Base-by-base conservation (phyloP, 495 filamentous ascomycete genomes). In the Penicillium coffeae region DNA sequence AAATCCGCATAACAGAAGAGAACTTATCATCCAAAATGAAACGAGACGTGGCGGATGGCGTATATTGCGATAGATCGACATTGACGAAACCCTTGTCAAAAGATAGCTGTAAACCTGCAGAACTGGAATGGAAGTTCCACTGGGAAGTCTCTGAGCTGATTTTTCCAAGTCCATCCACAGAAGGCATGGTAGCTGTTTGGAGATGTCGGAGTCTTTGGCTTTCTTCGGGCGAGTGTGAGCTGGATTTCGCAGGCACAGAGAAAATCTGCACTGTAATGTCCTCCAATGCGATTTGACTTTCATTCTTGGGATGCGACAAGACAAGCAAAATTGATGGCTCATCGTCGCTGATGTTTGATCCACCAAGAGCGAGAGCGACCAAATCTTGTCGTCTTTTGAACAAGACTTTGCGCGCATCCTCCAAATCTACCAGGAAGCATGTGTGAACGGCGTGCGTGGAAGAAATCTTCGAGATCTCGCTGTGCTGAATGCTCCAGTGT, bases 51-150 rank as follows among this genome's bases (percentile, higher is more conserved):
- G 66, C 60, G 3, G 56, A 58, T 4, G 72, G 72, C 0, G 63
- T 62, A 47, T 74, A 76, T 42, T 74, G 71, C 10, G 72, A 76
- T 3, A 76, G 52, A 45, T 76, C 72, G 45, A 71, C 57, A 37
- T 68, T 76, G 39, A 74, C 47, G 42, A 72, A 73, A 34, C 71
- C 72, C 43, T 63, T 63, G 20, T 62, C 57, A 32, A 70, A 76
- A 6, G 71, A 73, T n/a, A 76, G 52, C 35, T 62, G 70, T 46
- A 76, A 43, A 0, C 71, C 66, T 13, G 70, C 71, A 6, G 72
- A 73, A 16, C 62, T 65, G 2, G 71, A 52, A 47, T 76, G 72
- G 58, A 76, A 74, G 38, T 56, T 66, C 72, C 72, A 75, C 33
- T 72, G 64, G n/a, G 69, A 46, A 12, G 42, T 45, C 13, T 56